Evolutionary conservation across 257 asterid genomes (phyloP).

Genomic region (Nemophila menziesii): DNA sequence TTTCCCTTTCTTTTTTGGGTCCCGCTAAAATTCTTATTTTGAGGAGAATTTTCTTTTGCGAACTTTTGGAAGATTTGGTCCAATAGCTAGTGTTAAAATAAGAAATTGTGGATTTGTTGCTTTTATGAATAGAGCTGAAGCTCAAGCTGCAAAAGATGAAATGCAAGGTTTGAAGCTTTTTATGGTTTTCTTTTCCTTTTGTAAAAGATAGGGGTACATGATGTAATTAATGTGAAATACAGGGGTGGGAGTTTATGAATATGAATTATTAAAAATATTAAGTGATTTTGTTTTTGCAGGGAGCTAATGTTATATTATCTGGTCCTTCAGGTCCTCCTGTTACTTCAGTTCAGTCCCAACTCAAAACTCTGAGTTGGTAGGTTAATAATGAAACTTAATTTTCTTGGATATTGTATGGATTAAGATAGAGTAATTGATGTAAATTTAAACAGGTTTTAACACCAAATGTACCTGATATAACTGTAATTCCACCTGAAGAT

Average conservation of each 20-base stretch:
- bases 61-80: constrained; percentile 97
- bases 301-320: constrained; percentile 84
- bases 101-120: constrained; percentile 96
- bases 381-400: no score
- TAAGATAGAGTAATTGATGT: constrained; percentile 2
- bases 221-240: constrained; percentile 14
- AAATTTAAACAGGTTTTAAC: constrained; percentile 62
- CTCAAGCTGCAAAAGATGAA: constrained; percentile 95
- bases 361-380: constrained; percentile 87
- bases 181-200: no score
- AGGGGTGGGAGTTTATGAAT: constrained; percentile 93
- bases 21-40: constrained; percentile 55
- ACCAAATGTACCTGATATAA: constrained; percentile 85
- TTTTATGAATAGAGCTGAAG: constrained; percentile 87
- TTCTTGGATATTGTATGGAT: no score
- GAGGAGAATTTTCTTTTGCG: constrained; percentile 91
- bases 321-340: constrained; percentile 94
- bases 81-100: constrained; percentile 92
- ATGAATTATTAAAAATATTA: no score
- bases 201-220: no score
- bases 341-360: constrained; percentile 61
- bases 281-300: constrained; percentile 63
- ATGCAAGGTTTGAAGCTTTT: constrained; percentile 63
- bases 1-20: background rate
- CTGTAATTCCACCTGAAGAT: constrained; percentile 71